A percentile compares a stretch with the other conserved stretches of the same genome.
These are phyloP conservation scores for Aureobasidium musti DNA, from an alignment of 2,329 filamentous ascomycete species.

Conservation along the genomic window DNA sequence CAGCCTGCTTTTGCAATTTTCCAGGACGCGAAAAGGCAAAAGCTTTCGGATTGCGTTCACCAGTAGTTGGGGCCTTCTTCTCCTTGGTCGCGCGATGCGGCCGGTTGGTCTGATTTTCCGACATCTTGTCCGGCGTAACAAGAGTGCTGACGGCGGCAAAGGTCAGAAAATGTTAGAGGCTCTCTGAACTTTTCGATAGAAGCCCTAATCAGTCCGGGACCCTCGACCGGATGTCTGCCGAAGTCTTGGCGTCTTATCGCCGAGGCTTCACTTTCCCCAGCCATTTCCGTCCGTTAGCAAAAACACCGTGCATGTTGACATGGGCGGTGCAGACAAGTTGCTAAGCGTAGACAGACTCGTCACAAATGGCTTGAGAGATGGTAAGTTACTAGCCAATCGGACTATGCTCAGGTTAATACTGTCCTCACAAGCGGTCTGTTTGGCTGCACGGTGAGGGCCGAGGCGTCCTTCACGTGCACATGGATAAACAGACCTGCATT, in stretches of 20 bases:
- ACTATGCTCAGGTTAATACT: neutral
- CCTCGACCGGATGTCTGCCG: slow-evolving; percentile 7
- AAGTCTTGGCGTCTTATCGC: slow-evolving; percentile 27
- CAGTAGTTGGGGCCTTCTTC: slow-evolving; percentile 68
- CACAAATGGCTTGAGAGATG: neutral
- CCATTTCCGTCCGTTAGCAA: neutral
- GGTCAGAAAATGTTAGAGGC: slow-evolving; percentile 23
- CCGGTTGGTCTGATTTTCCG: slow-evolving; percentile 72
- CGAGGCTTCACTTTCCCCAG: neutral
- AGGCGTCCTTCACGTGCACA: slow-evolving; percentile 24
- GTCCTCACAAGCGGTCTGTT: too few species aligned
- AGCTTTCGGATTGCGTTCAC: slow-evolving; percentile 82
- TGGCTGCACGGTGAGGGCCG: neutral
- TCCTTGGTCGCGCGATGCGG: slow-evolving; percentile 85
- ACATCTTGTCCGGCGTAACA: slow-evolving; percentile 35
- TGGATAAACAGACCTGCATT: neutral
- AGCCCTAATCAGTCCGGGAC: slow-evolving; percentile 8
- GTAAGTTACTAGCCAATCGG: neutral
- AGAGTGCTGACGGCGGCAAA: slow-evolving; percentile 17
- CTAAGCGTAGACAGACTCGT: neutral
- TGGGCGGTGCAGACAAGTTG: neutral
- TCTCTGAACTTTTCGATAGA: slow-evolving; percentile 19
- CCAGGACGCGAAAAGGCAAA: slow-evolving; percentile 84
- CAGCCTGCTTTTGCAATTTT: slow-evolving; percentile 72
- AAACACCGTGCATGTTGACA: neutral